phyloP scores from a whole-genome alignment of 148 eudicot species.

The Simmondsia chinensis region DNA sequence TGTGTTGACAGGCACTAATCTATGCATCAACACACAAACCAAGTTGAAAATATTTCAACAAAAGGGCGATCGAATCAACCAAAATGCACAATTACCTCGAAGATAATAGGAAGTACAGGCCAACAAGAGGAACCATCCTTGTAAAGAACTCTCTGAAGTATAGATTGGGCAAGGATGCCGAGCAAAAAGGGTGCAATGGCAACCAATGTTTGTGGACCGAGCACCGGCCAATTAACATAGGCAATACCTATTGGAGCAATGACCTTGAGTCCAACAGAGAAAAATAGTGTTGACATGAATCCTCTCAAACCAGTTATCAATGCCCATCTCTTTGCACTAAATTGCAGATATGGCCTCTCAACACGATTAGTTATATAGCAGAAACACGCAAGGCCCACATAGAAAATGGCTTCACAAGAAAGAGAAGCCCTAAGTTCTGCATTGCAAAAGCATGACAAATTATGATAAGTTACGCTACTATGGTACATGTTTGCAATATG shows the following conservation, averaged over 20 bases:
- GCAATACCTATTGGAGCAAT: slow-evolving; percentile 45
- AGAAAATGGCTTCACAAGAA: slow-evolving; percentile 52
- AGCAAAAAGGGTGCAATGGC: slow-evolving; percentile 55
- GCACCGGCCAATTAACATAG: slow-evolving; percentile 51
- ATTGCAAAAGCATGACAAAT: slow-evolving; percentile 5
- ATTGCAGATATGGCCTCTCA: slow-evolving; percentile 67
- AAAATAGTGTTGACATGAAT: slow-evolving; percentile 29
- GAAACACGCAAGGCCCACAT: slow-evolving; percentile 54
- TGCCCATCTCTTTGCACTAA: slow-evolving; percentile 60
- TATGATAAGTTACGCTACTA: background rate
- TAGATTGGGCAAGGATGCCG: slow-evolving; percentile 55
- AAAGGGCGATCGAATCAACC: too few relatives aligned
- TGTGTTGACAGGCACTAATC: too few relatives aligned
- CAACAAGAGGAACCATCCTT: slow-evolving; percentile 55
- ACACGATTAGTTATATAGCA: slow-evolving; percentile 49
- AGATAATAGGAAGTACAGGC: slow-evolving; percentile 78
- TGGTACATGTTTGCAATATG: background rate
- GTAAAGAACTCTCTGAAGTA: slow-evolving; percentile 36
- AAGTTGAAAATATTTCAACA: too few relatives aligned
- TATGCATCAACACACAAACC: too few relatives aligned
- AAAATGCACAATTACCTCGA: slow-evolving; percentile 42
- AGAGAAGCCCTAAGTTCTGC: slow-evolving; percentile 60
- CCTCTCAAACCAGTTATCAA: slow-evolving; percentile 76
- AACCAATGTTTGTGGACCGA: slow-evolving; percentile 52
- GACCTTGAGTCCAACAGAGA: slow-evolving; percentile 55